A percentile compares a stretch with the other conserved stretches of the same genome.
Evolutionary conservation across 2,329 filamentous ascomycete genomes (phyloP).

Genomic region (Pleomassaria siparia): DNA sequence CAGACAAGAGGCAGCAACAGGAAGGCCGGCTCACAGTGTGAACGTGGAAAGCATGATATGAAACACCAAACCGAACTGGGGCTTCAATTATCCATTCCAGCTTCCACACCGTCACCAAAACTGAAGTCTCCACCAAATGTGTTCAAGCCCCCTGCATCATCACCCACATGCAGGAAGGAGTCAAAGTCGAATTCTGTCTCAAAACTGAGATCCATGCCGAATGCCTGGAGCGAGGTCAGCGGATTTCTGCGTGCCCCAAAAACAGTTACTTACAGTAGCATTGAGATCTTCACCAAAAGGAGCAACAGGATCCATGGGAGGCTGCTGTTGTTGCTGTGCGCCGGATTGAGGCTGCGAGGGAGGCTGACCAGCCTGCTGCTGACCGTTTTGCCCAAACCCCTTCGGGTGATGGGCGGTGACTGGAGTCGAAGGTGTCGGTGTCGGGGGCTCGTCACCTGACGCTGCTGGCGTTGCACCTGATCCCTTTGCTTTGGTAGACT

Average conservation of each 20-base stretch:
- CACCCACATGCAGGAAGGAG: slow-evolving; percentile 62
- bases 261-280: slow-evolving; percentile 33
- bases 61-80: neutral
- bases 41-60: neutral
- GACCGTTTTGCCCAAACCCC: slow-evolving; percentile 44
- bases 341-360: slow-evolving; percentile 29
- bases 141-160: slow-evolving; percentile 45
- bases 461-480: slow-evolving; percentile 46
- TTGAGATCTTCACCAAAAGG: slow-evolving; percentile 44
- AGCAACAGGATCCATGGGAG: slow-evolving; percentile 39
- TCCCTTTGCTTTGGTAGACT: slow-evolving; percentile 45
- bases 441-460: slow-evolving; percentile 49
- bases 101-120: slow-evolving; percentile 40
- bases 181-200: slow-evolving; percentile 69
- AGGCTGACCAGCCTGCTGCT: slow-evolving; percentile 24
- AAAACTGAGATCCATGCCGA: slow-evolving; percentile 42
- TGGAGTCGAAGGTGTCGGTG: slow-evolving; percentile 52
- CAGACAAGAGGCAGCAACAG: neutral
- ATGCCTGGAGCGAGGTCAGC: slow-evolving; percentile 39
- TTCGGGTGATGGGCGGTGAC: slow-evolving; percentile 49
- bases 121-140: slow-evolving; percentile 33
- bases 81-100: slow-evolving; percentile 18
- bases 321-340: slow-evolving; percentile 23
- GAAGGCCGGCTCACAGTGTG: neutral
- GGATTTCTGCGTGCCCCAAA: slow-evolving; percentile 5